phyloP scores from a whole-genome alignment of 1,284 basidiomycete species.

The Austroboletus novae-zelandiae region DNA sequence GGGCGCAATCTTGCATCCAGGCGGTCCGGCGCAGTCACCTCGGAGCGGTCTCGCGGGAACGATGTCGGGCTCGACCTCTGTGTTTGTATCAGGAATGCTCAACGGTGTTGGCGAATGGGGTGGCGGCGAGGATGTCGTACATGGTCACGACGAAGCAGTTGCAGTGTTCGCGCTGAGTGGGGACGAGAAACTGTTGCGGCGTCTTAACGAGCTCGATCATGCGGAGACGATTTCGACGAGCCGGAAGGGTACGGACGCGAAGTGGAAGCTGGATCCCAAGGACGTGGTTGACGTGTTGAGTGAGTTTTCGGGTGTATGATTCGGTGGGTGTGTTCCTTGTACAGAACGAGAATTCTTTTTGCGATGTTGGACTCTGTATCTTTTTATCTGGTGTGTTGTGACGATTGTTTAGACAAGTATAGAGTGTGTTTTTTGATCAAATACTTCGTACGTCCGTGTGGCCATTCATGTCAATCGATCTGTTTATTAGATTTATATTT shows the following conservation, averaged over 20 bases:
- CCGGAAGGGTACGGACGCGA: constrained; percentile 69
- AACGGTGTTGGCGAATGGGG: not conserved
- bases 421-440: too few relatives aligned
- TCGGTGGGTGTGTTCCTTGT: too few relatives aligned
- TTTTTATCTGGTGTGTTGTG: too few relatives aligned
- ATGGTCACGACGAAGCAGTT: constrained; percentile 44
- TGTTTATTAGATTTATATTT: too few relatives aligned
- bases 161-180: constrained; percentile 68
- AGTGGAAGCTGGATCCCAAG: constrained; percentile 59
- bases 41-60: constrained; percentile 26
- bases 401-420: too few relatives aligned
- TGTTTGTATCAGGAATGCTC: not conserved
- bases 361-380: too few relatives aligned
- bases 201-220: constrained; percentile 69
- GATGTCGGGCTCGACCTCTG: not conserved
- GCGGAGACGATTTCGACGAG: constrained; percentile 72
- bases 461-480: too few relatives aligned
- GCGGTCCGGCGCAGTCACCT: constrained; percentile 57
- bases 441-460: too few relatives aligned
- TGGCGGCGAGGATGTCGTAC: not conserved
- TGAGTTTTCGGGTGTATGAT: constrained; percentile 8
- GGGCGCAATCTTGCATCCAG: constrained; percentile 68
- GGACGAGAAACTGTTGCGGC: constrained; percentile 72
- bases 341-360: too few relatives aligned
- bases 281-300: constrained; percentile 38